Evolutionary conservation across 495 filamentous ascomycete genomes (phyloP).

Genomic region (Trichoderma parareesei): DNA sequence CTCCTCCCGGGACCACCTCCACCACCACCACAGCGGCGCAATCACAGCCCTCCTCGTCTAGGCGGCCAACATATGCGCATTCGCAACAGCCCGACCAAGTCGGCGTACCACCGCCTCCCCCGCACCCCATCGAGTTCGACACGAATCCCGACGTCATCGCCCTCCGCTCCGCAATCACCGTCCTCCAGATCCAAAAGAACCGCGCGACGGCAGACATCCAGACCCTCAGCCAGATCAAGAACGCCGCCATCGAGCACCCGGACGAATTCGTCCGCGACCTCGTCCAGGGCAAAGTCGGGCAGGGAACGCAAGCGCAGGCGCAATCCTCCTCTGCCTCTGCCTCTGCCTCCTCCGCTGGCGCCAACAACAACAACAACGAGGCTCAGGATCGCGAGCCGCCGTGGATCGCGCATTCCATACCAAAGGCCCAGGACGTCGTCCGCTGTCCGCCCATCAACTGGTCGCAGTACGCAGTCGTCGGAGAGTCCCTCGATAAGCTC

Average conservation of each 20-base stretch:
- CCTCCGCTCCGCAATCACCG: constrained; percentile 66
- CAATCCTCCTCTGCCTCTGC: too few relatives aligned
- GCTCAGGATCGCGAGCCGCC: neutral
- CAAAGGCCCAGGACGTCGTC: constrained; percentile 72
- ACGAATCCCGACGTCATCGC: constrained; percentile 80
- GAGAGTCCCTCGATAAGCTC: constrained; percentile 70
- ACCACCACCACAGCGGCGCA: neutral
- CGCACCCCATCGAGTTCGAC: constrained; percentile 64
- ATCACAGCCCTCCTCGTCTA: constrained; percentile 14
- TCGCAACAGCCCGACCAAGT: constrained; percentile 25
- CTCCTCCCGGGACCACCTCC: neutral
- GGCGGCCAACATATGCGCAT: constrained; percentile 35
- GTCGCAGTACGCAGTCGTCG: constrained; percentile 79
- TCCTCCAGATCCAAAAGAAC: constrained; percentile 74
- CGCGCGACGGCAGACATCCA: constrained; percentile 65
- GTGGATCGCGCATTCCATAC: constrained; percentile 34
- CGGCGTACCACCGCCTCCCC: constrained; percentile 38
- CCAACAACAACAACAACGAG: constrained; percentile 12
- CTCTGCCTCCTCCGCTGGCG: too few relatives aligned
- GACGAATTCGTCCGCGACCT: constrained; percentile 59
- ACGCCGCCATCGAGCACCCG: constrained; percentile 57
- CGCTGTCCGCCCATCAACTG: constrained; percentile 84
- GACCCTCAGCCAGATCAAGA: constrained; percentile 53
- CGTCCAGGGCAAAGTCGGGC: constrained; percentile 37
- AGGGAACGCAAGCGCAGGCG: neutral